Conservation (phyloP, 352 stramenopile species). For the Pythium myriotylum region DNA sequence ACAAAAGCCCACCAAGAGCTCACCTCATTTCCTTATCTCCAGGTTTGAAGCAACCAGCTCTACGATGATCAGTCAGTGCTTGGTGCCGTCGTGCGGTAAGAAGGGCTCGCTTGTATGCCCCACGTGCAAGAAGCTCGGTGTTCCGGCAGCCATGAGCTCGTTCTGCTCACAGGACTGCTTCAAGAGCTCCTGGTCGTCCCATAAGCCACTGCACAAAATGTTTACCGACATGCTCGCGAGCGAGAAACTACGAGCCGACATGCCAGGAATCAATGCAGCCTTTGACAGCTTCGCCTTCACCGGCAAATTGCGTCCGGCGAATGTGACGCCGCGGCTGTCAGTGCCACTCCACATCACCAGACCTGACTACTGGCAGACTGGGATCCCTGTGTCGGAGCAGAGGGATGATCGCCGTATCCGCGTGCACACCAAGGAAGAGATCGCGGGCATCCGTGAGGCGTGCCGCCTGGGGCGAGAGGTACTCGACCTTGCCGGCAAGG, state of each 20-base stretch:
- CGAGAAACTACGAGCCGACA: conserved; percentile 28
- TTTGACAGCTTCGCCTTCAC: conserved; percentile 84
- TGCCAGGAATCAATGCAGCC: conserved; percentile 16
- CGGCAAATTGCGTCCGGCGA: conserved; percentile 78
- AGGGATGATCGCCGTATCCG: conserved; percentile 78
- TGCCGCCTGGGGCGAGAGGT: conserved; percentile 92
- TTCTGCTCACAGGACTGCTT: conserved; percentile 97
- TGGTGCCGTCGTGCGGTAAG: conserved; percentile 76
- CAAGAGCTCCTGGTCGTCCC: conserved; percentile 92
- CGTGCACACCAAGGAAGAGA: conserved; percentile 93
- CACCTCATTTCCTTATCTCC: too few species aligned
- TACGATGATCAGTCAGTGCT: conserved; percentile 34
- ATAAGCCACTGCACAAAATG: conserved; percentile 96
- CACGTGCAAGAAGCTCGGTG: conserved; percentile 90
- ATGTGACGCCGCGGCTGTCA: conserved; percentile 71
- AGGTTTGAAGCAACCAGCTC: background rate
- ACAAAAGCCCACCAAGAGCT: background rate
- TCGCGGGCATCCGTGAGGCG: conserved; percentile 91
- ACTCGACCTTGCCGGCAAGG: conserved; percentile 92
- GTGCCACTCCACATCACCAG: conserved; percentile 77
- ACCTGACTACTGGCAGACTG: conserved; percentile 92
- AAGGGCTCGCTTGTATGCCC: conserved; percentile 85
- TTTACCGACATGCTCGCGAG: conserved; percentile 80
- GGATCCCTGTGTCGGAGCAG: conserved; percentile 68
- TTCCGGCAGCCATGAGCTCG: conserved; percentile 78